Base-by-base conservation (phyloP, 1,284 basidiomycete genomes). In the Melampsora abietis-canadensis region DNA sequence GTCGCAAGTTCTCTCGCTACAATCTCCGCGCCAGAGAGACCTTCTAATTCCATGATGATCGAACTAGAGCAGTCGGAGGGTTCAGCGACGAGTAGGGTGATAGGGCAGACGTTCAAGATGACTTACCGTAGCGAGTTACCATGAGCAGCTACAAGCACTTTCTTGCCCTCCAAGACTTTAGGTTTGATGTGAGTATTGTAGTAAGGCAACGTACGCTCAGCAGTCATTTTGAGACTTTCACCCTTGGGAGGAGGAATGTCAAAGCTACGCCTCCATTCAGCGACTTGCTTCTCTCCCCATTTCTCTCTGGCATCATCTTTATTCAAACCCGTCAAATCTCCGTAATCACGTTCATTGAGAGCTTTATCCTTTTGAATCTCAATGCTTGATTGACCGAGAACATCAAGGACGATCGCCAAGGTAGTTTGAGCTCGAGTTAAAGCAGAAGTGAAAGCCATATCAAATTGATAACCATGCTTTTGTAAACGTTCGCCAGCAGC, bases 281-380 rank as follows among this genome's bases (percentile, higher is more conserved):
- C 82, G 34, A 84, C 82, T 78, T 84, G 83, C 44, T 84, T 83
- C 74, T 83, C 83, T 54, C 83, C 83, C 76, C 79, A 84, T 79
- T 84, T 83, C 77, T 81, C 80, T 59, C 83, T 78, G 34, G 83
- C 83, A 51, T 81, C 81, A 61, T 72, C 74, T 54, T 76, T 76
- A 37, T 76, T 76, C 27, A 76, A 47, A 34, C 76, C 76, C 40
- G 74, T 76, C 51, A 76, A 66, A 19, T 76, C 76, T 3, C 76
- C 76, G 73, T 83, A 84, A 78, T 83, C 82, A 19, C 83, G 80
- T 80, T 84, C 83, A 79, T 84, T 84, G 66, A 84, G 78, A 2
- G 82, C 82, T 78, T 83, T 81, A 77, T 82, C 80, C 79, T 82
- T 82, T 77, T 78, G 76, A 54, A 80, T 80, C 62, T 79, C 63